A percentile compares a stretch with the other conserved stretches of the same genome.
These are phyloP conservation scores for Citrus sinensis DNA, from an alignment of 345 rosid genomes.

Conservation along the genomic window DVS_A1.0 CM039169.1:16899501-16900000, in stretches of 20 bases:
- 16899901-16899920: neutral
- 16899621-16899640: neutral
- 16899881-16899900: neutral
- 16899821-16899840: neutral
- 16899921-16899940: neutral
- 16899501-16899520: neutral
- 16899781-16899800: constrained; percentile 7
- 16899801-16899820: neutral
- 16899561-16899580: neutral
- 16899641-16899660: neutral
- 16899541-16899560: neutral
- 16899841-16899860: neutral
- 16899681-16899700: neutral
- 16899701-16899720: neutral
- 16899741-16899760: neutral
- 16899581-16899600: neutral
- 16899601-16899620: neutral
- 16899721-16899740: neutral
- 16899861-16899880: neutral
- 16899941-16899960: neutral
- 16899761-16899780: neutral
- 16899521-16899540: neutral
- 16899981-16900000: neutral
- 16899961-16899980: constrained; percentile 1
- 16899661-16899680: neutral